phyloP scores from a whole-genome alignment of 495 filamentous ascomycete species.

The Hyaloscypha hepaticicola region DNA sequence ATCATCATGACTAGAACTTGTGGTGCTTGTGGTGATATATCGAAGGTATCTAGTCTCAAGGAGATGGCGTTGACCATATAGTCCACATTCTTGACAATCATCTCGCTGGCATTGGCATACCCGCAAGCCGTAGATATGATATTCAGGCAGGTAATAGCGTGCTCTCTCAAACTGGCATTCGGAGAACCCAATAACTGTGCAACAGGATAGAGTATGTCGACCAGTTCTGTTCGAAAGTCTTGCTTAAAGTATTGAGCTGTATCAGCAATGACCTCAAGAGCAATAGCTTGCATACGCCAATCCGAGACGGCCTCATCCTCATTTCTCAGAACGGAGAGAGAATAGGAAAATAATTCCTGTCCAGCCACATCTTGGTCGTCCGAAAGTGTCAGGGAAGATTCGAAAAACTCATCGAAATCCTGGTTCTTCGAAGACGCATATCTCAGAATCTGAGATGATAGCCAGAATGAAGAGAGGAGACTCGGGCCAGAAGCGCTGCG shows the following conservation, averaged over 20 bases:
- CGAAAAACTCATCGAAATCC: conserved; percentile 66
- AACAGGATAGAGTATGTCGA: conserved; percentile 89
- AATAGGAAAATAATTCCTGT: conserved; percentile 78
- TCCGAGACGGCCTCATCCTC: conserved; percentile 48
- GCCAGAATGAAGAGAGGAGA: conserved; percentile 75
- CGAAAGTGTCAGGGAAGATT: conserved; percentile 44
- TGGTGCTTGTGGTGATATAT: conserved; percentile 86
- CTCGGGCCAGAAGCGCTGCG: conserved; percentile 53
- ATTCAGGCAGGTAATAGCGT: conserved; percentile 84
- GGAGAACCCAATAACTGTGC: conserved; percentile 80
- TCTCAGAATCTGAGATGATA: conserved; percentile 70
- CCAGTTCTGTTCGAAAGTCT: conserved; percentile 79
- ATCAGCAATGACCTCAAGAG: conserved; percentile 71
- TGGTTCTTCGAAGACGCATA: conserved; percentile 46
- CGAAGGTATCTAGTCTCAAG: conserved; percentile 84
- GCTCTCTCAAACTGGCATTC: conserved; percentile 65
- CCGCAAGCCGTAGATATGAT: conserved; percentile 71
- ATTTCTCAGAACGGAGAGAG: conserved; percentile 61
- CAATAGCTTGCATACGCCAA: conserved; percentile 70
- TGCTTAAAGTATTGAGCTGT: conserved; percentile 63
- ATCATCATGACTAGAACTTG: conserved; percentile 95
- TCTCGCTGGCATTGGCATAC: conserved; percentile 69
- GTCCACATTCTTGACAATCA: conserved; percentile 91
- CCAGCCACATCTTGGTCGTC: conserved; percentile 55
- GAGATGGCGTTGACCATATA: conserved; percentile 94